A percentile compares a stretch with the other conserved stretches of the same genome.
Conservation (phyloP, 2,329 filamentous ascomycete genomes). For the Aspergillus sp. region DNA sequence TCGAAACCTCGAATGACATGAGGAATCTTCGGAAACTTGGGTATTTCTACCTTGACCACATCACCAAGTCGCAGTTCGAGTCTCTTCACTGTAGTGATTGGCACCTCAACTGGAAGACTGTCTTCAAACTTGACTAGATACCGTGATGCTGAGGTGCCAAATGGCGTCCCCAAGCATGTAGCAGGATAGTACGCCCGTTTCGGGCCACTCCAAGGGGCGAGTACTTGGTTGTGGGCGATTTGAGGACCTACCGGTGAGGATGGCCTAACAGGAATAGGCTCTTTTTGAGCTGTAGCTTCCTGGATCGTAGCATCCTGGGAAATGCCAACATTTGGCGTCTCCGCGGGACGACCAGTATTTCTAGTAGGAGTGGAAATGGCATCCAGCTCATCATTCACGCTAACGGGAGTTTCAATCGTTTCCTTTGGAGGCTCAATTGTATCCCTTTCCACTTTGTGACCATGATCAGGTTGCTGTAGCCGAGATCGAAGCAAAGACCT, state of each 20-base stretch:
- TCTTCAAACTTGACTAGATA: conserved; percentile 44
- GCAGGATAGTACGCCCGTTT: conserved; percentile 54
- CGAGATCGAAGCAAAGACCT: conserved; percentile 4
- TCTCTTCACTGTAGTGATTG: conserved; percentile 34
- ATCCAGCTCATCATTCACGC: too few species aligned
- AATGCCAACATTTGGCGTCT: not conserved
- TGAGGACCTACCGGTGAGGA: conserved; percentile 13
- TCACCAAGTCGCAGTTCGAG: conserved; percentile 41
- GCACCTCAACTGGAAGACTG: conserved; percentile 34
- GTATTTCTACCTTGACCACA: conserved; percentile 41
- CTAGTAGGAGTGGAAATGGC: conserved; percentile 3
- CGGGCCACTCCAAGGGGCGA: conserved; percentile 53
- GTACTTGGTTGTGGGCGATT: conserved; percentile 47
- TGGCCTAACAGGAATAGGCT: conserved; percentile 3
- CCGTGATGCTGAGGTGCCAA: conserved; percentile 31
- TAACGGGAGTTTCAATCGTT: too few species aligned
- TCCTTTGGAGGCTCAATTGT: not conserved
- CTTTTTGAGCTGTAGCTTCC: conserved; percentile 2
- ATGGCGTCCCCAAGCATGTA: conserved; percentile 46
- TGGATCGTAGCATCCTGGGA: too few species aligned
- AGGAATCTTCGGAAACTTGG: conserved; percentile 35
- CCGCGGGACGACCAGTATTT: not conserved
- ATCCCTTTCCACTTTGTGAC: not conserved
- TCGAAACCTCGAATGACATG: conserved; percentile 39
- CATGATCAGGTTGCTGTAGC: conserved; percentile 3